Conservation (phyloP, 805 yeast species). For the Hanseniaspora vineae region DNA sequence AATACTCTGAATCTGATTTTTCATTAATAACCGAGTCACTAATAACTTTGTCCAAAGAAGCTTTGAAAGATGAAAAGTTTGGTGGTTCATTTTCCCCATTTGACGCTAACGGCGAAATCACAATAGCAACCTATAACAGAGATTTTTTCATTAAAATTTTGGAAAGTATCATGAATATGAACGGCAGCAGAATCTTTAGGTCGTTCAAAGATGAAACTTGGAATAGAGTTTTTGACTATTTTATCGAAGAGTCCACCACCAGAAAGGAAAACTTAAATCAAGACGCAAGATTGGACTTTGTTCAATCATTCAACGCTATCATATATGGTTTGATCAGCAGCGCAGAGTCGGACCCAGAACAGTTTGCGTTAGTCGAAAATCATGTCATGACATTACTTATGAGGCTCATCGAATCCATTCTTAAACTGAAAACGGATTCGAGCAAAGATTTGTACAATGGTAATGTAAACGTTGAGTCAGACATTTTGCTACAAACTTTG, state of each 20-base stretch:
- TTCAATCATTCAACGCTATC: slow-evolving; percentile 39
- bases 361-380: slow-evolving; percentile 26
- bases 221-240: slow-evolving; percentile 32
- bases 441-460: slow-evolving; percentile 24
- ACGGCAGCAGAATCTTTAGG: slow-evolving; percentile 36
- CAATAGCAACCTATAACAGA: slow-evolving; percentile 39
- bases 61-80: slow-evolving; percentile 6
- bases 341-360: slow-evolving; percentile 12
- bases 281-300: slow-evolving; percentile 34
- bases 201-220: slow-evolving; percentile 26
- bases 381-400: slow-evolving; percentile 38
- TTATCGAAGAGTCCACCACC: slow-evolving; percentile 30
- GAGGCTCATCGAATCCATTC: slow-evolving; percentile 30
- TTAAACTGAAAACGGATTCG: slow-evolving; percentile 17
- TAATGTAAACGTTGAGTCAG: slow-evolving; percentile 44
- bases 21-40: slow-evolving; percentile 34
- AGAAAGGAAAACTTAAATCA: slow-evolving; percentile 29
- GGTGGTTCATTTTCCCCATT: slow-evolving; percentile 13
- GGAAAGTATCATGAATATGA: slow-evolving; percentile 37
- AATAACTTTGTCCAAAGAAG: slow-evolving; percentile 28
- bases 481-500: slow-evolving; percentile 48
- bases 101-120: slow-evolving; percentile 11
- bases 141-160: slow-evolving; percentile 42
- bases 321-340: slow-evolving; percentile 23
- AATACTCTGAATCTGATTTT: slow-evolving; percentile 41